A percentile compares a stretch with the other conserved stretches of the same genome.
Evolutionary conservation across 495 filamentous ascomycete genomes (phyloP).

Genomic region (Daldinia childiae): DNA sequence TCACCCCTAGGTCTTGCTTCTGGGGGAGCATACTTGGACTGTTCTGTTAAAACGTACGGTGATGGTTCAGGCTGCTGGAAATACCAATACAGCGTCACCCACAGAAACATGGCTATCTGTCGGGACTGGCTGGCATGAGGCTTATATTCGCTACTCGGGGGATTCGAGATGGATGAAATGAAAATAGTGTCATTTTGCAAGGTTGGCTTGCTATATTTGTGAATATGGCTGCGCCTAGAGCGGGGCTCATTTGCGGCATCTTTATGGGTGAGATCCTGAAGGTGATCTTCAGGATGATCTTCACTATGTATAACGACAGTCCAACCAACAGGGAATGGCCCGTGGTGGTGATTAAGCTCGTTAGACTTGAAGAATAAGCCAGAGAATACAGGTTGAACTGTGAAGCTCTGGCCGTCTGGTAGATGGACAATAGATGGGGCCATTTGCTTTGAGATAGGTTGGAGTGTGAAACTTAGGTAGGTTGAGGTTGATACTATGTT

Average conservation of each 20-base stretch:
- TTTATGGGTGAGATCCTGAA: slow-evolving; percentile 25
- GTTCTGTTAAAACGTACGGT: slow-evolving; percentile 65
- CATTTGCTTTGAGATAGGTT: slow-evolving; percentile 44
- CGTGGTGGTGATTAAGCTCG: slow-evolving; percentile 71
- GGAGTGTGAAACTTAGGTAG: not conserved
- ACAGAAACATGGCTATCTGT: slow-evolving; percentile 95
- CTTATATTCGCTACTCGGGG: slow-evolving; percentile 80
- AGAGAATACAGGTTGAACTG: slow-evolving; percentile 83
- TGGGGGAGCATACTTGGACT: slow-evolving; percentile 70
- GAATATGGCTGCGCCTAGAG: slow-evolving; percentile 55
- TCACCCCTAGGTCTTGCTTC: slow-evolving; percentile 79
- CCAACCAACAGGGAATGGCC: slow-evolving; percentile 85
- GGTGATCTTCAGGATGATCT: slow-evolving; percentile 57
- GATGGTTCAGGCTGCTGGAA: slow-evolving; percentile 79
- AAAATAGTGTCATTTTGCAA: slow-evolving; percentile 82
- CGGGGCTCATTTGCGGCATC: slow-evolving; percentile 32
- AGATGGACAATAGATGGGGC: slow-evolving; percentile 65
- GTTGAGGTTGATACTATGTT: not conserved
- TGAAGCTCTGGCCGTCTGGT: slow-evolving; percentile 86
- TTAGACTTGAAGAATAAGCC: slow-evolving; percentile 88
- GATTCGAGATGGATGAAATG: slow-evolving; percentile 89
- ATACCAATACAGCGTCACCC: slow-evolving; percentile 96
- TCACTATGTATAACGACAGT: slow-evolving; percentile 82
- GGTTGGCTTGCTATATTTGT: slow-evolving; percentile 76
- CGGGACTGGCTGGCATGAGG: slow-evolving; percentile 79